Base-by-base conservation (phyloP, 2,329 filamentous ascomycete genomes). In the Arthrobotrys conoides region DNA sequence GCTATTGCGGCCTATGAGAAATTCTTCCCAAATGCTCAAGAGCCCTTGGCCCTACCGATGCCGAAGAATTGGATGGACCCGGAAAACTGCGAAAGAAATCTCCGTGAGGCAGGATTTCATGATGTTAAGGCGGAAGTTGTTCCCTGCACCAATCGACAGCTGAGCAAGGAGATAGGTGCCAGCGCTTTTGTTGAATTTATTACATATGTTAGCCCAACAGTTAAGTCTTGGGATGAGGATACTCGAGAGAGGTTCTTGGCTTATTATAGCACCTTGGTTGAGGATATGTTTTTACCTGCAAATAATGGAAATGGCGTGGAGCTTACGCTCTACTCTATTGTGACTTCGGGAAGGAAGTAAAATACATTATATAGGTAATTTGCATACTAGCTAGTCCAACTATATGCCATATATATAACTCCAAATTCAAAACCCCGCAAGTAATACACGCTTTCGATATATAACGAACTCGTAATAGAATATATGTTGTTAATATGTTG, bases 261-360 rank as follows among this genome's bases (percentile, higher is more conserved):
- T 27, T 51, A 27, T 24, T 70, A 70, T 22, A 18, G 36, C 18
- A 48, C 55, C 2, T 46, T 61, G 1, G 33, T 55, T 1, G 48
- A 64, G 5, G 46, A 57, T 2, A 55, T 70, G 27, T 76, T 27
- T 30, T 20, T 36, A 1, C 30, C 36, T 5, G 27, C 30, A 5
- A 10, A n/a, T 4, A 27, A 44, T 30, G 72, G 65, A 3, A 57
- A 20, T 24, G 51, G 66, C 14, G 53, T 69, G 10, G 41, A 75
- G 30, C 20, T 57, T 16, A 64, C 22, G 22, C 22, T 68, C 0
- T 67, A 65, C 12, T 57, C 59, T 44, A 71, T 77, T 46, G 48
- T 77, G 1, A 71, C 72, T 8, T 71, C 72, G 12, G 72, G 72
- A 20, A 66, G 27, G 1, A 73, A 66, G 12, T 73, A 44, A 16